Evolutionary conservation across 371 early-diverging fungal species (phyloP).

Genomic region (Coemansia linderi): DNA sequence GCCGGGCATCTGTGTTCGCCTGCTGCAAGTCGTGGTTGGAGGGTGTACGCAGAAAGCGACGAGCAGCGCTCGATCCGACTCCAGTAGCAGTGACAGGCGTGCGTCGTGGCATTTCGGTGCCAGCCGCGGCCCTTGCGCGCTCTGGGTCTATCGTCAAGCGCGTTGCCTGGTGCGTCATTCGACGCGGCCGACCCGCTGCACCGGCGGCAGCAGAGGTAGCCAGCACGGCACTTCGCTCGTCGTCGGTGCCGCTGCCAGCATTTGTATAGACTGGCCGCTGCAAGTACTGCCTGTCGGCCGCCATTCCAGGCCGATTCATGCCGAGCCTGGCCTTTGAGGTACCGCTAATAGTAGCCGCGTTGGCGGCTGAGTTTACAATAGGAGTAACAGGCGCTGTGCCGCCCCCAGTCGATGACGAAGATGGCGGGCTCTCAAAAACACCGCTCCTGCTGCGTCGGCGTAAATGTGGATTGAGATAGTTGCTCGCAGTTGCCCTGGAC

Average conservation of each 20-base stretch:
- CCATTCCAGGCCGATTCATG: slow-evolving; percentile 18
- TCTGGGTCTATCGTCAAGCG: slow-evolving; percentile 41
- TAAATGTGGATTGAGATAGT: slow-evolving; percentile 47
- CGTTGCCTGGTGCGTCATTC: slow-evolving; percentile 53
- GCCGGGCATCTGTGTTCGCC: slow-evolving; percentile 9
- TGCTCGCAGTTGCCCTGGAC: slow-evolving; percentile 52
- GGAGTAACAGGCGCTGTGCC: slow-evolving; percentile 3
- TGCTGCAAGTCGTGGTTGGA: slow-evolving; percentile 17
- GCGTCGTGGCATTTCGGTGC: slow-evolving; percentile 11
- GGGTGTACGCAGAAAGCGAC: slow-evolving; percentile 37
- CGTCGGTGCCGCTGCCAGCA: slow-evolving; percentile 15
- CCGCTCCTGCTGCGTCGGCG: slow-evolving; percentile 50
- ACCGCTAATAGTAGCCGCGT: slow-evolving; percentile 38
- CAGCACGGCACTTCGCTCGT: slow-evolving; percentile 22
- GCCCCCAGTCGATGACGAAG: slow-evolving; percentile 16
- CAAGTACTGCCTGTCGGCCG: slow-evolving; percentile 22
- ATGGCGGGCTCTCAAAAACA: slow-evolving; percentile 29
- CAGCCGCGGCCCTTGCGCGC: slow-evolving; percentile 35
- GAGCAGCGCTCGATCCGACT: slow-evolving; percentile 24
- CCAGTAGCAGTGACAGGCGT: slow-evolving; percentile 39
- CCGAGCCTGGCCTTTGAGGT: slow-evolving; percentile 20
- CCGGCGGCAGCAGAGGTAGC: slow-evolving; percentile 46
- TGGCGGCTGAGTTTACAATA: slow-evolving; percentile 8
- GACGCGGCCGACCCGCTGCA: slow-evolving; percentile 45
- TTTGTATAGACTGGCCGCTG: slow-evolving; percentile 18